Evolutionary conservation across 345 rosid genomes (phyloP).

Genomic region (Citrus unshiu): DNA sequence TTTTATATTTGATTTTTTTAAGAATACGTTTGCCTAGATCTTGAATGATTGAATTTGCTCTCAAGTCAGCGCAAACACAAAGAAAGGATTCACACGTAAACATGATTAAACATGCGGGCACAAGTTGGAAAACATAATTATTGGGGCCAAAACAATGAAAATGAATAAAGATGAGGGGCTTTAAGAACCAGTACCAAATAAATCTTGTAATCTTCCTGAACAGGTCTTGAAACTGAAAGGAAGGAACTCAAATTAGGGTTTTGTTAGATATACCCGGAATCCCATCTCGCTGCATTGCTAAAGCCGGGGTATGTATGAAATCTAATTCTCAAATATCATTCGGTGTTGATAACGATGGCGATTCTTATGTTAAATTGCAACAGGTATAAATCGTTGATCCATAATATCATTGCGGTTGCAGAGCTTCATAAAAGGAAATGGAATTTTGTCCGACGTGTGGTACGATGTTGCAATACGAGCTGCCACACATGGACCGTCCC

Average conservation of each 20-base stretch:
- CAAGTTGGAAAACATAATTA: not conserved
- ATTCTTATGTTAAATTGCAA: not conserved
- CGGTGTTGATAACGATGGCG: not conserved
- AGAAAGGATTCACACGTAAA: not conserved
- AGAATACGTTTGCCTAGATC: not conserved
- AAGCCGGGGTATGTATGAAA: not conserved
- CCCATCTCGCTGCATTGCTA: not conserved
- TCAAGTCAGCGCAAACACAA: not conserved
- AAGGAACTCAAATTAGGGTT: not conserved
- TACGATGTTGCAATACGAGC: constrained; percentile 45
- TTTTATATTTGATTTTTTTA: not conserved
- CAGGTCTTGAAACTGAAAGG: not conserved
- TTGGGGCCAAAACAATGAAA: no score
- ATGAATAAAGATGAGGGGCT: not conserved
- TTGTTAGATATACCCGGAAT: not conserved
- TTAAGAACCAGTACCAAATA: not conserved
- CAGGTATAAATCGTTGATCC: not conserved
- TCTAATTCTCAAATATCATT: not conserved
- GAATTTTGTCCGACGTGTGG: constrained; percentile 66
- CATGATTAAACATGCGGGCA: not conserved
- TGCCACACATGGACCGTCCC: constrained; percentile 31
- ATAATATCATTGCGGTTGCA: not conserved
- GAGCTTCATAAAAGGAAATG: constrained; percentile 22
- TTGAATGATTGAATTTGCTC: not conserved
- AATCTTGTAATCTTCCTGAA: not conserved